Base-by-base conservation (phyloP, 1,284 basidiomycete genomes). In the Gymnopus androsaceus region DNA sequence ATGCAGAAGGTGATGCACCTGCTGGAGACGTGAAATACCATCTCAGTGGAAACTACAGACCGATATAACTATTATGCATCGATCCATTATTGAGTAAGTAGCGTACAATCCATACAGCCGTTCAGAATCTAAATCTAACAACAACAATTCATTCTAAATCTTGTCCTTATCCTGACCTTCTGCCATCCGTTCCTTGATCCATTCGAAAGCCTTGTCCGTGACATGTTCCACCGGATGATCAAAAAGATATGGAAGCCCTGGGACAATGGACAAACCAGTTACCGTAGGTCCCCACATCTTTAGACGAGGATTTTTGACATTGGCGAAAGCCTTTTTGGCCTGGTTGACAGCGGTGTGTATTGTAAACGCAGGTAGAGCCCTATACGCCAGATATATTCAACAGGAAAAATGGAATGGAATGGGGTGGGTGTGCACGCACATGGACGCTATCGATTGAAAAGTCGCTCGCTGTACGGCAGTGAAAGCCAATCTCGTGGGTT, bases 381-480 rank as follows among this genome's bases (percentile, higher is more conserved):
- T 90, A 51, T 25, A 42, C 19, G n/a, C n/a, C n/a, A 42, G 25
- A 11, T 14, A n/a, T 37, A 17, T 51, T 30, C 56, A 21, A 59
- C 42, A 45, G 34, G 33, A 40, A 14, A 49, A 23, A 47, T 19
- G 17, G 38, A 37, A 48, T 47, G 55, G 44, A 41, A 38, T 36
- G 42, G 55, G 19, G 55, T 23, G 49, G 36, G 61, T 19, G 11
- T n/a, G 14, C 21, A 73, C 81, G 49, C 65, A 89, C 92, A 95
- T 95, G 33, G 90, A 93, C 3, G 93, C 93, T 34, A 94, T 76
- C n/a, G 86, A 88, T 71, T 96, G 93, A 75, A 96, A 96, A 7
- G 86, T 80, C 2, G 88, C 87, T 64, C 90, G 83, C 70, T 93
- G 87, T 49, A 85, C 85, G 19, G 88, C 90, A 23, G 85, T 76